phyloP scores from a whole-genome alignment of 495 filamentous ascomycete genomes.

The Hyaloscypha bicolor region DNA sequence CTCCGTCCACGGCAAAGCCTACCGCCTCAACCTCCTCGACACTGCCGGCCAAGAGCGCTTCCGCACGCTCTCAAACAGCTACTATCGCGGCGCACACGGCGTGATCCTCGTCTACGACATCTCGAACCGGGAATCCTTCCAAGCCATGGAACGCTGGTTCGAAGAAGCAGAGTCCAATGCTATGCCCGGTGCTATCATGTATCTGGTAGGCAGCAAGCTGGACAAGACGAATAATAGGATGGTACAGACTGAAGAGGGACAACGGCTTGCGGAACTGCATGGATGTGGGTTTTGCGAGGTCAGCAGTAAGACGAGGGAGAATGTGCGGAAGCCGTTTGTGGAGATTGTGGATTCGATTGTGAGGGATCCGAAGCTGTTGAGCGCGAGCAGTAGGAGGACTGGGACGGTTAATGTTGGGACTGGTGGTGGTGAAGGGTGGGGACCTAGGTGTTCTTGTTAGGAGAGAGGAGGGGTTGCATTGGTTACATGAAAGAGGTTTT shows the following conservation, averaged over 20 bases:
- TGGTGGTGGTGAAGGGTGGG: conserved; percentile 16
- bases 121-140: conserved; percentile 54
- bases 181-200: conserved; percentile 51
- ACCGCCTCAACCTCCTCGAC: conserved; percentile 60
- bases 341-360: conserved; percentile 57
- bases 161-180: conserved; percentile 58
- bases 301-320: conserved; percentile 56
- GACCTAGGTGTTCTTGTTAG: conserved; percentile 37
- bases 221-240: conserved; percentile 50
- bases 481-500: not conserved
- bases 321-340: conserved; percentile 54
- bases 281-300: conserved; percentile 56
- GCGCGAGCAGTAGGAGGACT: conserved; percentile 6
- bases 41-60: conserved; percentile 62
- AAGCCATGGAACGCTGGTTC: conserved; percentile 61
- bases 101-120: conserved; percentile 64
- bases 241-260: conserved; percentile 49
- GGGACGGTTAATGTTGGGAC: conserved; percentile 21
- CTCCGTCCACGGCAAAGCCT: conserved; percentile 54
- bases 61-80: conserved; percentile 60
- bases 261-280: conserved; percentile 49
- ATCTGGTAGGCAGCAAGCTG: conserved; percentile 58
- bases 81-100: conserved; percentile 63
- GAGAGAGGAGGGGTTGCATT: conserved; percentile 13
- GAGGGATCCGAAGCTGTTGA: conserved; percentile 38